phyloP scores from a whole-genome alignment of 108 stramenopile species.

The Fistulifera solaris region DNA sequence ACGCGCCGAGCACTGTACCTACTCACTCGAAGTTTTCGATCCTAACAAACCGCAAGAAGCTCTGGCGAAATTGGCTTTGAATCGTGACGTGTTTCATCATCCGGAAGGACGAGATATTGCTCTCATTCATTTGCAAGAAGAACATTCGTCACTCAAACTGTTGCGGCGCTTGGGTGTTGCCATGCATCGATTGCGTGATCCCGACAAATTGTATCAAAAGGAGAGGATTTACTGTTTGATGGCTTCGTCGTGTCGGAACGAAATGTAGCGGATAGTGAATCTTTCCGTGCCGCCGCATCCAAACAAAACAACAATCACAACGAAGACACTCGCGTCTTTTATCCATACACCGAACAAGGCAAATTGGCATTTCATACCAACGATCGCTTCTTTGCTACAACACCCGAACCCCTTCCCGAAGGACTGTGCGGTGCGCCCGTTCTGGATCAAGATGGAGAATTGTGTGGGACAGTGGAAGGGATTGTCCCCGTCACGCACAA shows the following conservation, averaged over 20 bases:
- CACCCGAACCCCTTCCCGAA: conserved; percentile 63
- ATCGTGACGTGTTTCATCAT: conserved; percentile 76
- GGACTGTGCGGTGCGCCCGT: conserved; percentile 78
- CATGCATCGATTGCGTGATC: conserved; percentile 37
- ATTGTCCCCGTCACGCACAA: conserved; percentile 63
- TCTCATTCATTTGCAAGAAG: conserved; percentile 67
- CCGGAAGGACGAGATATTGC: conserved; percentile 66
- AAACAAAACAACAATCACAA: conserved; percentile 1
- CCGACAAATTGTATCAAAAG: conserved; percentile 56
- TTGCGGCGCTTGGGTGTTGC: conserved; percentile 58
- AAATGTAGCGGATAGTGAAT: conserved; percentile 20
- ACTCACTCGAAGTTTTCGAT: conserved; percentile 41
- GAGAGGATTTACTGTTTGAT: conserved; percentile 61
- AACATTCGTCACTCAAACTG: conserved; percentile 45
- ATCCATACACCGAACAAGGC: conserved; percentile 53
- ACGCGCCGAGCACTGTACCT: conserved; percentile 48
- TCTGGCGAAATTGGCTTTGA: conserved; percentile 64
- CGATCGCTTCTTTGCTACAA: conserved; percentile 69
- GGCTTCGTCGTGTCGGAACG: conserved; percentile 68
- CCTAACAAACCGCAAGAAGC: conserved; percentile 24
- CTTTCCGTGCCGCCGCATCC: neutral
- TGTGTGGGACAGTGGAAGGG: conserved; percentile 77
- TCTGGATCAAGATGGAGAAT: conserved; percentile 32
- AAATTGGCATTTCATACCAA: conserved; percentile 46
- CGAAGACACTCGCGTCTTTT: conserved; percentile 51